A percentile compares a stretch with the other conserved stretches of the same genome.
Conservation (phyloP, 345 rosid genomes). For the Gossypium longicalyx region DNA sequence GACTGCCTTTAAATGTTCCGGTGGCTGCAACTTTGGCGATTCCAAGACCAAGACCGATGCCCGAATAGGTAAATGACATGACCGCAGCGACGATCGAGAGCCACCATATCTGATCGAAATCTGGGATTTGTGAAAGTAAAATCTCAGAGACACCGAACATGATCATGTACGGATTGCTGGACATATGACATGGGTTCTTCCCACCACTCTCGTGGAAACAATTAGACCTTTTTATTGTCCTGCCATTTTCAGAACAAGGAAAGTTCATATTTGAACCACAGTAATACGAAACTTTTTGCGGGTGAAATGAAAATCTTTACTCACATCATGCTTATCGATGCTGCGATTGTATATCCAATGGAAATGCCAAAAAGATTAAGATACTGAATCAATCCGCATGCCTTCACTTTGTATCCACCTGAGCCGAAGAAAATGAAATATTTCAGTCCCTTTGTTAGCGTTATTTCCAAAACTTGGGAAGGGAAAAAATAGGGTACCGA, state of each 20-base stretch:
- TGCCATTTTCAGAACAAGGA: constrained; percentile 19
- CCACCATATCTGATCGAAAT: constrained; percentile 57
- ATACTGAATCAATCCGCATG: constrained; percentile 69
- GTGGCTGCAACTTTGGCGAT: constrained; percentile 44
- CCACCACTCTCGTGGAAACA: constrained; percentile 70
- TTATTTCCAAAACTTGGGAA: background rate
- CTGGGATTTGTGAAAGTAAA: constrained; percentile 73
- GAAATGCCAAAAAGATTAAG: constrained; percentile 62
- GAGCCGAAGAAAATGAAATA: background rate
- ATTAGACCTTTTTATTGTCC: constrained; percentile 79
- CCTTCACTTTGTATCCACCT: constrained; percentile 72
- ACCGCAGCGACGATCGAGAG: constrained; percentile 53
- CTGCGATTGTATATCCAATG: constrained; percentile 75
- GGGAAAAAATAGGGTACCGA: constrained; percentile 34
- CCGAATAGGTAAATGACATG: constrained; percentile 58
- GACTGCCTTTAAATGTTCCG: constrained; percentile 59
- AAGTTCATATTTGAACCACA: background rate
- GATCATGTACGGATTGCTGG: constrained; percentile 75
- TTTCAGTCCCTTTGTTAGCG: background rate
- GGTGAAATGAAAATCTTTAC: constrained; percentile 2
- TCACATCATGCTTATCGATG: constrained; percentile 81
- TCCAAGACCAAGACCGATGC: constrained; percentile 51
- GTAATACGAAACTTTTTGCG: background rate
- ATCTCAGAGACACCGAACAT: constrained; percentile 63
- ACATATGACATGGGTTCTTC: constrained; percentile 57